phyloP scores from a whole-genome alignment of 495 filamentous ascomycete genomes.

The Penicillium coprophilum region DNA sequence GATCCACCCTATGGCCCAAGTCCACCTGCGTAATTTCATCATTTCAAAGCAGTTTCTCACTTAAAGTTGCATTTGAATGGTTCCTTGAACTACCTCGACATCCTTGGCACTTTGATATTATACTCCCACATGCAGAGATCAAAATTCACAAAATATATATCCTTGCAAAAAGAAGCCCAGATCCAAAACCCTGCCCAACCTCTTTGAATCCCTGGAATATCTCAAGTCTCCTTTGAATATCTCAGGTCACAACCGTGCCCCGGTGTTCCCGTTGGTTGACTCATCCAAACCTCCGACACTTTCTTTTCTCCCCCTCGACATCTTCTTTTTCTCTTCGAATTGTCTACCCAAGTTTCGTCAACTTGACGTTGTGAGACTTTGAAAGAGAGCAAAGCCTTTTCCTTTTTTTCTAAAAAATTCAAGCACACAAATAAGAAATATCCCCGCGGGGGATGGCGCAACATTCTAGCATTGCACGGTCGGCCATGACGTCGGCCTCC shows the following conservation, averaged over 20 bases:
- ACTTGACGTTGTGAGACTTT: slow-evolving; percentile 1
- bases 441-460: slow-evolving; percentile 36
- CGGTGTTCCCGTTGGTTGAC: slow-evolving; percentile 20
- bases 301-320: background rate
- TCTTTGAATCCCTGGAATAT: background rate
- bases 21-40: slow-evolving; percentile 5
- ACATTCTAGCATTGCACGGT: slow-evolving; percentile 58
- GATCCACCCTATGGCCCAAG: slow-evolving; percentile 1
- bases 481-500: slow-evolving; percentile 51
- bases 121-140: background rate
- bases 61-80: background rate
- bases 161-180: background rate
- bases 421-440: background rate
- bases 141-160: background rate
- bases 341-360: background rate
- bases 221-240: background rate
- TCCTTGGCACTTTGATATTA: background rate
- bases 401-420: no score
- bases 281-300: slow-evolving; percentile 22
- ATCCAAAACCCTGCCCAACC: background rate
- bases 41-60: slow-evolving; percentile 1
- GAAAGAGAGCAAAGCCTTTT: slow-evolving; percentile 1
- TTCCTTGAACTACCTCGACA: background rate
- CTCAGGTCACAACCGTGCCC: background rate
- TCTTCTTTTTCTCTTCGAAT: background rate